Percentiles rank a stretch among this genome's conserved stretches.
Conservation (phyloP, 129 eudicot species). For the Chrysanthemum lavandulifolium region DNA sequence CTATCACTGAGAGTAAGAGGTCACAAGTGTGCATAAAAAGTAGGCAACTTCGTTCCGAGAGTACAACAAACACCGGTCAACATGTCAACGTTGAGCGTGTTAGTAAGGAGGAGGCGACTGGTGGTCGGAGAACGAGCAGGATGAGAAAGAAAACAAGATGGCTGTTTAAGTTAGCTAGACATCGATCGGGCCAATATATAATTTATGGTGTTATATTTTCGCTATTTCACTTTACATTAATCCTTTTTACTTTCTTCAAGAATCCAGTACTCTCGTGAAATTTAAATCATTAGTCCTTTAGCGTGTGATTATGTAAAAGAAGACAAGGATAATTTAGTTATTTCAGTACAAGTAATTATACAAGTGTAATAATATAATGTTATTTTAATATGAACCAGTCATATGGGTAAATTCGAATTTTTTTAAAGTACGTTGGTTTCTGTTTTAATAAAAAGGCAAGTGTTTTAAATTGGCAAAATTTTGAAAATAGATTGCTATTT, state of each 20-base stretch:
- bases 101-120: neutral
- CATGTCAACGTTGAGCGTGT: neutral
- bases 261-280: neutral
- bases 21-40: constrained; percentile 45
- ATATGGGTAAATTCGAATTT: too few relatives aligned
- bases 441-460: too few relatives aligned
- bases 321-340: too few relatives aligned
- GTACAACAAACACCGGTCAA: constrained; percentile 8
- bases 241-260: neutral
- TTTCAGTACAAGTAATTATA: too few relatives aligned
- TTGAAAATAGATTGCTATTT: too few relatives aligned
- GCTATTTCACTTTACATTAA: neutral
- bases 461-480: too few relatives aligned
- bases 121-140: constrained; percentile 14
- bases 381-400: too few relatives aligned
- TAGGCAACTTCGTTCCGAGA: constrained; percentile 35
- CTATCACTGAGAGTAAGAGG: constrained; percentile 15
- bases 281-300: neutral
- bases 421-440: too few relatives aligned
- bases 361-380: too few relatives aligned
- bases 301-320: neutral
- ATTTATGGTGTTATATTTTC: neutral
- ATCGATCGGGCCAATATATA: neutral
- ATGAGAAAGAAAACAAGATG: constrained; percentile 20
- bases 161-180: constrained; percentile 1